phyloP scores from a whole-genome alignment of 495 filamentous ascomycete species.

The Halenospora varia region DNA sequence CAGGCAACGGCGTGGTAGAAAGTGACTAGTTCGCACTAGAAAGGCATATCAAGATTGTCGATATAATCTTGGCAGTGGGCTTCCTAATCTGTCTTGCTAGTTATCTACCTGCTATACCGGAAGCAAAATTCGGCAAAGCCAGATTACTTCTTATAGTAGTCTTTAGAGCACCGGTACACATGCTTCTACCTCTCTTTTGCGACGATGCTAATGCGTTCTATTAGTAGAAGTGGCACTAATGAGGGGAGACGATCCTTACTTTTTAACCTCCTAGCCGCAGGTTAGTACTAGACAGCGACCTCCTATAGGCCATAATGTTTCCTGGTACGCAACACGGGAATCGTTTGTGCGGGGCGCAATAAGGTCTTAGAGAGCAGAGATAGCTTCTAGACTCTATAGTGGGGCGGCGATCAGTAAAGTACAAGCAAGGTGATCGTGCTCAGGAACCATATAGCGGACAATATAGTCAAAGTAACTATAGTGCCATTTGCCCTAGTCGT shows the following conservation, averaged over 20 bases:
- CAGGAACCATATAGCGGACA: no score
- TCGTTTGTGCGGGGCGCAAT: conserved; percentile 16
- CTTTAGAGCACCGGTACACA: conserved; percentile 18
- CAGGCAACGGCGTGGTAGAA: conserved; percentile 19
- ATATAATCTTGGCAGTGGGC: conserved; percentile 22
- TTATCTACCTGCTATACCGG: conserved; percentile 13
- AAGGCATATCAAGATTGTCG: conserved; percentile 18
- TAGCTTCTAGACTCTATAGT: no score
- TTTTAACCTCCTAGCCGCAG: no score
- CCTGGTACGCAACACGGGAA: conserved; percentile 21
- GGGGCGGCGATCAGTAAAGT: no score
- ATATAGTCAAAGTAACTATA: no score
- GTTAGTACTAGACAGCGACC: conserved; percentile 17
- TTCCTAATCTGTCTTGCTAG: conserved; percentile 18
- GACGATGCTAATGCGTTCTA: conserved; percentile 12
- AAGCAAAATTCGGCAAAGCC: conserved; percentile 21
- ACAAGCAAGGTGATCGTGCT: no score
- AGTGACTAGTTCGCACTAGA: no score
- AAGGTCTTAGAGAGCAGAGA: conserved; percentile 19
- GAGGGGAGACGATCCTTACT: conserved; percentile 14
- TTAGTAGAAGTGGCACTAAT: conserved; percentile 17
- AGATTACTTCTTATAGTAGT: conserved; percentile 15
- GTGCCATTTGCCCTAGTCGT: no score
- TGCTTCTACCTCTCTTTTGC: conserved; percentile 18
- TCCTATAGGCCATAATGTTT: conserved; percentile 14